Base-by-base conservation (phyloP, 2,329 filamentous ascomycete genomes). In the Neopestalotiopsis sp. region DNA sequence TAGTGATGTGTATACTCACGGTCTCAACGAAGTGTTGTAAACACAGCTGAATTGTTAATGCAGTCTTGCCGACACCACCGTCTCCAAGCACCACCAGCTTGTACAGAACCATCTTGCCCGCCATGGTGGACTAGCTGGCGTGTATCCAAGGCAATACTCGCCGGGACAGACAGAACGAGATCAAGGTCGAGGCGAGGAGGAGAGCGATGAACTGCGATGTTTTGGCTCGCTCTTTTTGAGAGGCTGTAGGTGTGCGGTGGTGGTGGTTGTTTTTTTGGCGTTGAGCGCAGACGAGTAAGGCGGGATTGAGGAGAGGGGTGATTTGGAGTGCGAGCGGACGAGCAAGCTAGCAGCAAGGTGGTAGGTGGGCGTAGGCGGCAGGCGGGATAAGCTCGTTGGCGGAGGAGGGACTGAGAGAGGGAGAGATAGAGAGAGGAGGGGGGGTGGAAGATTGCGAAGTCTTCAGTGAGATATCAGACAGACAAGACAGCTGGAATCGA, bases 11-110 rank as follows among this genome's bases (percentile, higher is more conserved):
- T n/a, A 32, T 40, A 85, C 89, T 83, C 83, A 91, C 89, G 71
- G 94, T 98, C 85, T 98, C 95, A 77, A 98, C 95, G 81, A 99
- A 99, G 83, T 99, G 96, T 83, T 98, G 97, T 78, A 98, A 85
- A 81, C 96, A 98, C 76, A 99, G 88, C 90, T 99, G 94, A 79
- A 97, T 97, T 69, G 94, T 97, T 79, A 97, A 86, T 77, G 94
- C 94, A 65, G 94, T 97, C 84, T 97, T 97, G 76, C 94, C 94
- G 71, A 97, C 94, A 83, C 94, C 94, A 84, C 94, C 94, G 81
- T 97, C 94, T 76, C 94, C 95, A 73, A 97, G 86, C 84, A 97
- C 94, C 89, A 97, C 94, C 88, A 97, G 84, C 85, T 97, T 97
- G 87, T 97, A 97, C 81, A 97, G 85, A 79, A 94, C 95, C 94